These are phyloP conservation scores for Pugionium dolabratum DNA, from an alignment of 345 rosid genomes.

Conservation along the genomic window DNA sequence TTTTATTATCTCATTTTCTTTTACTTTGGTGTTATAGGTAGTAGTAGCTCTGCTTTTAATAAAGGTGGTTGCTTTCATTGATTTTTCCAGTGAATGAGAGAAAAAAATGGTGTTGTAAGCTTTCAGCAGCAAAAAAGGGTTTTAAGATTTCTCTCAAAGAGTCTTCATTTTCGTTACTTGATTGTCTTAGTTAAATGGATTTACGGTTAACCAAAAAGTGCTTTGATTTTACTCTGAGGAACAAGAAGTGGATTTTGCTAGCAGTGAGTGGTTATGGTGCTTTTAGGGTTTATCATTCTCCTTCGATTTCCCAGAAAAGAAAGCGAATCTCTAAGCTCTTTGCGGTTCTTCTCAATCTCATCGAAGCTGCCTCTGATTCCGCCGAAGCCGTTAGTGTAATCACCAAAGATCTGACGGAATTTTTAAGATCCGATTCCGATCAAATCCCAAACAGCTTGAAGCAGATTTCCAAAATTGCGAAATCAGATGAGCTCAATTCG, in stretches of 20 bases:
- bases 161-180: neutral
- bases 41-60: conserved; percentile 1
- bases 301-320: conserved; percentile 52
- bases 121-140: conserved; percentile 8
- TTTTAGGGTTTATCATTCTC: conserved; percentile 61
- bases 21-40: neutral
- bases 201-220: conserved; percentile 48
- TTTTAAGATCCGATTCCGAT: conserved; percentile 65
- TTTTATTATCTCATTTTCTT: neutral
- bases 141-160: conserved; percentile 3
- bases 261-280: conserved; percentile 55
- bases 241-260: conserved; percentile 58
- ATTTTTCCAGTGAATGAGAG: conserved; percentile 24
- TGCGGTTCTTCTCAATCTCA: conserved; percentile 52
- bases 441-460: conserved; percentile 68
- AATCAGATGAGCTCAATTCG: conserved; percentile 58
- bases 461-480: conserved; percentile 63
- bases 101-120: neutral
- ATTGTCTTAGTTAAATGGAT: conserved; percentile 49
- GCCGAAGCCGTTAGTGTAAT: conserved; percentile 54
- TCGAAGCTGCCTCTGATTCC: conserved; percentile 62
- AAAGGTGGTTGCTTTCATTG: conserved; percentile 2
- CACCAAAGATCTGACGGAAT: conserved; percentile 55
- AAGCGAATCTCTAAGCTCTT: conserved; percentile 53
- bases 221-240: conserved; percentile 47